phyloP scores from a whole-genome alignment of 2,329 filamentous ascomycete genomes.

The Fusarium cicatricum region DNA sequence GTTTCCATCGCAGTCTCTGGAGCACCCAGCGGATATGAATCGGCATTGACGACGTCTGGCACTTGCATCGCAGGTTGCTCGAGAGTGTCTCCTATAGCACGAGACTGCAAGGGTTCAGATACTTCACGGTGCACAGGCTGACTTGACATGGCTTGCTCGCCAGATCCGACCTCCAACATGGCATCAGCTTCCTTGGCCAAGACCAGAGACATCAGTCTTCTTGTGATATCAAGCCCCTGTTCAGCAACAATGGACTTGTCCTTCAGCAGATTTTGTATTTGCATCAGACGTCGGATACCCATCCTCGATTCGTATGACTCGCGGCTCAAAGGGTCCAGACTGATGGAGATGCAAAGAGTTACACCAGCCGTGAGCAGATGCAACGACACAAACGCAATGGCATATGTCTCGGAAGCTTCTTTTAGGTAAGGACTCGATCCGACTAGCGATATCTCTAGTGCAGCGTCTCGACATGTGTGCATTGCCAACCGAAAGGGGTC shows the following conservation, averaged over 20 bases:
- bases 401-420: conserved; percentile 36
- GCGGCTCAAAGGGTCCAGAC: conserved; percentile 29
- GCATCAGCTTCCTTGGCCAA: conserved; percentile 34
- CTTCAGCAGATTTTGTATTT: conserved; percentile 32
- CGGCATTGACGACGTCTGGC: background rate
- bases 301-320: conserved; percentile 32
- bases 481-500: conserved; percentile 29
- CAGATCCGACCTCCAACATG: conserved; percentile 24
- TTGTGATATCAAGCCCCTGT: conserved; percentile 35
- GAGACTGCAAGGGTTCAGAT: too few species aligned
- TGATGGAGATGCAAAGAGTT: conserved; percentile 35
- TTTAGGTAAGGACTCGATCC: conserved; percentile 17
- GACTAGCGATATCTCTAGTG: conserved; percentile 33
- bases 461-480: conserved; percentile 32
- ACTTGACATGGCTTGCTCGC: too few species aligned
- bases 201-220: conserved; percentile 32
- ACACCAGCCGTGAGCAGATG: conserved; percentile 41
- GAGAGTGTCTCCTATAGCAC: too few species aligned
- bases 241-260: conserved; percentile 32
- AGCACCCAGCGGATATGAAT: background rate
- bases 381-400: conserved; percentile 35
- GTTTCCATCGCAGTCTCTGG: background rate
- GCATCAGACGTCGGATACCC: conserved; percentile 36
- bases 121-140: too few species aligned
- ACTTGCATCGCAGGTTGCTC: too few species aligned